Evolutionary conservation across 495 filamentous ascomycete species (phyloP), one percentile per base, ranked within the genome.

Genomic region (Aspergillus kassunensis): DNA sequence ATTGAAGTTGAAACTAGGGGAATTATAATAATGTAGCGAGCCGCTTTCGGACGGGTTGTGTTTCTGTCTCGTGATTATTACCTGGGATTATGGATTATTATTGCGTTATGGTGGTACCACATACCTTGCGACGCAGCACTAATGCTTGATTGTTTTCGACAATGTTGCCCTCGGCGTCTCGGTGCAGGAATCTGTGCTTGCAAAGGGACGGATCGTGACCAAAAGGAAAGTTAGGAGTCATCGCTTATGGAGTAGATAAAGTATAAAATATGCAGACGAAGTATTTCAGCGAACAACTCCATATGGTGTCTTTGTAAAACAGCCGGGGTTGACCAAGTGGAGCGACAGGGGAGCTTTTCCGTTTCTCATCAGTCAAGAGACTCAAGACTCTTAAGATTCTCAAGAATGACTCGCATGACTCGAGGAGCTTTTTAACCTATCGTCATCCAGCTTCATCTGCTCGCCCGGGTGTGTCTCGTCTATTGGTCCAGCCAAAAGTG

Each of bases 331-430:
- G n/a, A 3, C 6, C 6, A 15, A 46, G 44, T 46, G 44, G 44
- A 46, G 44, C 30, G 11, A 3, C 29, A 46, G 30, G 27, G 43
- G 27, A 35, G 19, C 44, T 15, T 23, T 9, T 23, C 30, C 44
- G n/a, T n/a, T n/a, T n/a, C n/a, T n/a, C n/a, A n/a, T n/a, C n/a
- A n/a, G n/a, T n/a, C n/a, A n/a, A n/a, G n/a, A n/a, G n/a, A n/a
- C n/a, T n/a, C n/a, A n/a, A n/a, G n/a, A n/a, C n/a, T n/a, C n/a
- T n/a, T n/a, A n/a, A n/a, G n/a, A n/a, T n/a, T n/a, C n/a, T 34
- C 3, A 24, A 31, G 48, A 62, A 58, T 60, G 59, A 54, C 51
- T 61, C 56, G 49, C 58, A 61, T 53, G 18, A 30, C 18, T 6
- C 8, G 24, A 30, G 31, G 15, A 37, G 20, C 40, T 35, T 46